Evolutionary conservation across 2,329 filamentous ascomycete genomes (phyloP).

Genomic region (Metarhizium robertsii): DNA sequence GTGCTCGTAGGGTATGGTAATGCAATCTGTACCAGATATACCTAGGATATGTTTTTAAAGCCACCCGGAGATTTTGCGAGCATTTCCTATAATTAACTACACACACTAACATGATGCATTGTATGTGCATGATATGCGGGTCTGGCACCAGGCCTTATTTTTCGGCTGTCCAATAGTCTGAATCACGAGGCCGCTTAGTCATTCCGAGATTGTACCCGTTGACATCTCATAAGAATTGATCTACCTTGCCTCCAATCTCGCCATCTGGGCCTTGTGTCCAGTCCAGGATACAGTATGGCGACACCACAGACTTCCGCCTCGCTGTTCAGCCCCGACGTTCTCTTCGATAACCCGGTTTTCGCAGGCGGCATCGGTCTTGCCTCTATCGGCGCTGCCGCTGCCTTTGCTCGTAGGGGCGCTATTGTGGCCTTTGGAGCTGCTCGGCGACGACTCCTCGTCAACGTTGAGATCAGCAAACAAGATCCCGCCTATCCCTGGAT

Average conservation of each 20-base stretch:
- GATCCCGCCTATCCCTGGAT: slow-evolving; percentile 94
- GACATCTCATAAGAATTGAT: not conserved
- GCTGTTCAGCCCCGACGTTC: slow-evolving; percentile 42
- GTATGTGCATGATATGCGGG: too few relatives aligned
- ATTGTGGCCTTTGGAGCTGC: slow-evolving; percentile 65
- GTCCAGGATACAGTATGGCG: slow-evolving; percentile 18
- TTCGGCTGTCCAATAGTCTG: too few relatives aligned
- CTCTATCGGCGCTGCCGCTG: slow-evolving; percentile 71
- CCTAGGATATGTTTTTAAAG: too few relatives aligned
- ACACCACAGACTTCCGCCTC: slow-evolving; percentile 20
- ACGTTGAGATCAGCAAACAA: slow-evolving; percentile 90
- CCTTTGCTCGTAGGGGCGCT: slow-evolving; percentile 69
- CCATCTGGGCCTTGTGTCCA: not conserved
- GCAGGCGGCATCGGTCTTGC: slow-evolving; percentile 81
- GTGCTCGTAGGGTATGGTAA: too few relatives aligned
- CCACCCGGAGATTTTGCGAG: too few relatives aligned
- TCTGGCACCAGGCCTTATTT: too few relatives aligned
- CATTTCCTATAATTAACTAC: too few relatives aligned
- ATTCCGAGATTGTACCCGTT: not conserved
- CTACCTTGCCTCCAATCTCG: not conserved
- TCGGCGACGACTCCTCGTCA: slow-evolving; percentile 79
- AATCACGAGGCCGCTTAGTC: not conserved
- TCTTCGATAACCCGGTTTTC: slow-evolving; percentile 55
- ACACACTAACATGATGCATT: too few relatives aligned
- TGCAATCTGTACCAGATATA: too few relatives aligned